These are phyloP conservation scores for Diaporthe eres DNA, from an alignment of 2,329 filamentous ascomycete genomes.

Conservation along the genomic window DNA sequence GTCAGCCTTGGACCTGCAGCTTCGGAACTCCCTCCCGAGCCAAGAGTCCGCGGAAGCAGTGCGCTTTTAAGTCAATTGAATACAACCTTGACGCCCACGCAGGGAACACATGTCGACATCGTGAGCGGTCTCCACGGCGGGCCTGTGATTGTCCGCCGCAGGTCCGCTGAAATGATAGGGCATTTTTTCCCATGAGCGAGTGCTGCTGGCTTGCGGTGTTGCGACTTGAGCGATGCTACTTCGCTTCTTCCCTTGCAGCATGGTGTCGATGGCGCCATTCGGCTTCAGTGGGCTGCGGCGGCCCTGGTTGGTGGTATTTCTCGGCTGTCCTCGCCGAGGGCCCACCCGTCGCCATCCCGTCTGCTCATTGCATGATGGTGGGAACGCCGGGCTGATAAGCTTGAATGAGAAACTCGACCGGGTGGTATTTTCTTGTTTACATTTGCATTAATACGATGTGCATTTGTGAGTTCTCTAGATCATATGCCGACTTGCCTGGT, in stretches of 20 bases:
- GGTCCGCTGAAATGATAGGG: background rate
- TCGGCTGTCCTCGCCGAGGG: background rate
- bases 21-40: constrained; percentile 2
- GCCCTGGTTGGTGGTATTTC: constrained; percentile 9
- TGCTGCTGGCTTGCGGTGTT: background rate
- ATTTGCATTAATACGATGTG: background rate
- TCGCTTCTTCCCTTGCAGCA: background rate
- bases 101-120: constrained; percentile 17
- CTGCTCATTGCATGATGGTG: constrained; percentile 27
- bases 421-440: background rate
- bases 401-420: background rate
- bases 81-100: background rate
- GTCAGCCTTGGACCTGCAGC: background rate
- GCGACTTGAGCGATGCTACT: constrained; percentile 26
- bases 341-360: constrained; percentile 31
- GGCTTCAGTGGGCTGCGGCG: background rate
- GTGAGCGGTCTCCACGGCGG: background rate
- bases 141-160: background rate
- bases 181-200: background rate
- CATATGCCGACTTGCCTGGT: background rate
- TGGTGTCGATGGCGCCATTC: constrained; percentile 38
- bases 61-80: background rate
- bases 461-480: background rate
- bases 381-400: constrained; percentile 11
- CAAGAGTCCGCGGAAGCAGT: background rate